A percentile compares a stretch with the other conserved stretches of the same genome.
phyloP scores from a whole-genome alignment of 2,329 filamentous ascomycete species.

The Pseudopithomyces chartarum region DNA sequence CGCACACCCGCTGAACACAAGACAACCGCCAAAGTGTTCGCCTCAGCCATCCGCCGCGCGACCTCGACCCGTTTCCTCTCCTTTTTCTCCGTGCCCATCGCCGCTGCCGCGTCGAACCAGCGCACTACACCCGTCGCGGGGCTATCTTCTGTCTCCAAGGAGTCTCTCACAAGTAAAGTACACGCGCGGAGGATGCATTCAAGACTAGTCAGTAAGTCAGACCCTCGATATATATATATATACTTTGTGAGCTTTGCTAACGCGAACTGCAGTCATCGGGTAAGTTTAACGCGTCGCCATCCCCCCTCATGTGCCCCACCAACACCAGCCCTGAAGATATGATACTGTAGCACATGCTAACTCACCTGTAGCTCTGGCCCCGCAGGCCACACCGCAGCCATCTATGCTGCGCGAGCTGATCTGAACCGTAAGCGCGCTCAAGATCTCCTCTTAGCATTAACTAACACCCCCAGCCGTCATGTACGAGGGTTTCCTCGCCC shows the following conservation, averaged over 20 bases:
- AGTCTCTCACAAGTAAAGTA: conserved; percentile 28
- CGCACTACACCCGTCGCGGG: conserved; percentile 53
- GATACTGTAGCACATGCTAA: conserved; percentile 25
- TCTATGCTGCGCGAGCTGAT: conserved; percentile 94
- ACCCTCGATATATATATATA: not conserved
- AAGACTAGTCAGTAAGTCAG: conserved; percentile 81
- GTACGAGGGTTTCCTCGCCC: conserved; percentile 97
- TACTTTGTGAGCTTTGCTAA: conserved; percentile 26
- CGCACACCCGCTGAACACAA: conserved; percentile 26
- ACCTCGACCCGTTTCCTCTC: conserved; percentile 69
- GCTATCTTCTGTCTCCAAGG: conserved; percentile 46
- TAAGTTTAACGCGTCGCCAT: conserved; percentile 30
- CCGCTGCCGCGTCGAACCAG: conserved; percentile 71
- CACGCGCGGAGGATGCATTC: conserved; percentile 76
- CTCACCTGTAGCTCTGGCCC: conserved; percentile 76
- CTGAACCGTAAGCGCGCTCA: conserved; percentile 69
- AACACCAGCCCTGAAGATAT: not conserved
- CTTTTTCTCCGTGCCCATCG: conserved; percentile 72
- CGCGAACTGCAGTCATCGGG: conserved; percentile 39
- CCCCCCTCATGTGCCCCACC: conserved; percentile 14
- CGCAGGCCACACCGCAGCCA: conserved; percentile 93
- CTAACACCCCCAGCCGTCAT: conserved; percentile 69
- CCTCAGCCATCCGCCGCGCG: conserved; percentile 75
- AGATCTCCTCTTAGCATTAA: not conserved
- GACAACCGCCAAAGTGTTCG: conserved; percentile 85